Base-by-base conservation (phyloP, 345 rosid species). In the Eucalyptus erythrocorys region DNA sequence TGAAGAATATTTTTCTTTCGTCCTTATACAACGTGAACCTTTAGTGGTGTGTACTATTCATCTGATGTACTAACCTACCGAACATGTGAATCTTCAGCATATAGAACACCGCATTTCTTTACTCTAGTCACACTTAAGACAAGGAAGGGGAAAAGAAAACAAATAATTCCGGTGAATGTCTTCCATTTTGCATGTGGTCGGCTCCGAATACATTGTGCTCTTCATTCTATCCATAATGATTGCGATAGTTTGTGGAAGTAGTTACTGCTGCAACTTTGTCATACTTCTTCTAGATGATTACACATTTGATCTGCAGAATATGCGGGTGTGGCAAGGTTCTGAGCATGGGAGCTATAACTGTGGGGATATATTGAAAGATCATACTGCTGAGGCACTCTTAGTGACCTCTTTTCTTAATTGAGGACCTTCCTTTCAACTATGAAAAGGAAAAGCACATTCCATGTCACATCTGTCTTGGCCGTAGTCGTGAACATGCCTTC, bases 251-350 rank as follows among this genome's bases (percentile, higher is more conserved):
- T 30, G 66, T 64, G 13, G 13, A 30, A 64, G 37, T 64, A 64
- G 71, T 64, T 13, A 64, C 71, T 64, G 6, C 71, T 64, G 19
- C 30, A 64, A n/a, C 13, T 59, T 64, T 64, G 71, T 64, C 17
- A 8, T 64, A 15, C 71, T 64, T 30, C n/a, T 17, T 64, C 17
- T 64, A 30, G 17, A 30, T 64, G 71, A n/a, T 30, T 30, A 6
- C 15, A 3, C 13, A 37, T 64, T 30, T 30, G 19, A 81, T 42
- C 87, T 88, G 93, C 94, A 97, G 99, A 96, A 99, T 12, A 98
- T 97, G 92, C 97, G 99, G 51, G 88, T 96, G 80, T 97, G 99
- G 99, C 92, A 95, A 94, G 92, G 94, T 88, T 94, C 97, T 87
- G 98, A 94, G 90, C 96, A 95, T 87, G 98, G 97, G 16, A 95